Percentiles rank a stretch among this genome's conserved stretches.
phyloP scores from a whole-genome alignment of 2,329 filamentous ascomycete genomes.

The Fusarium vanettenii region DNA sequence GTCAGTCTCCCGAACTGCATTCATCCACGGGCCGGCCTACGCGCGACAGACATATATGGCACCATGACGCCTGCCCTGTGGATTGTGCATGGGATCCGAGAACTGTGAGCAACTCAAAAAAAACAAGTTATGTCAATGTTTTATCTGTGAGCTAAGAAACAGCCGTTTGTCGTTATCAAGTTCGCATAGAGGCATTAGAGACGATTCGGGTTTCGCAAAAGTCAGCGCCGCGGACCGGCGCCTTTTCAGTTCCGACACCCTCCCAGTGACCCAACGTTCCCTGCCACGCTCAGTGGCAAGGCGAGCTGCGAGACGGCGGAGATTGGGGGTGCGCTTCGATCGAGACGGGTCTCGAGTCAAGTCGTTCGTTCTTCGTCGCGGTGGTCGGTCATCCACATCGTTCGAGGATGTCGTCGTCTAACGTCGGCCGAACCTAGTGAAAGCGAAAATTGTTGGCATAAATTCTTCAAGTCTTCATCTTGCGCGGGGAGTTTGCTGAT shows the following conservation, averaged over 20 bases:
- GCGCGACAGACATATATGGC: constrained; percentile 24
- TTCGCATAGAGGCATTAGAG: constrained; percentile 54
- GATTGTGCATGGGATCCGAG: constrained; percentile 37
- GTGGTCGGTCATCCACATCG: constrained; percentile 38
- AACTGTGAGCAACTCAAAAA: constrained; percentile 43
- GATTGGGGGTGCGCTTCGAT: constrained; percentile 38
- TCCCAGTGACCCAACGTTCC: constrained; percentile 46
- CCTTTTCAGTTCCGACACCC: constrained; percentile 43
- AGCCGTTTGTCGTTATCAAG: constrained; percentile 55
- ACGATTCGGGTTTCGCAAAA: constrained; percentile 48
- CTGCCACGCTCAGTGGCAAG: constrained; percentile 43
- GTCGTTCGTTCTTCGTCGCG: constrained; percentile 38
- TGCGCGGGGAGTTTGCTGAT: constrained; percentile 39
- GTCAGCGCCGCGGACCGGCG: constrained; percentile 42
- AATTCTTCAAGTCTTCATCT: constrained; percentile 41
- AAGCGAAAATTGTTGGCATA: constrained; percentile 73
- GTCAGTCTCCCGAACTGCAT: constrained; percentile 30
- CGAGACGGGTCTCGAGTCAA: constrained; percentile 38
- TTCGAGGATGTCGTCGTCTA: constrained; percentile 62
- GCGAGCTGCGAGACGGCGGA: constrained; percentile 46
- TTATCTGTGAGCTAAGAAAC: constrained; percentile 57
- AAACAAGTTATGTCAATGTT: constrained; percentile 49
- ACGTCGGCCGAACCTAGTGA: constrained; percentile 96
- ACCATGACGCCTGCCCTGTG: constrained; percentile 33
- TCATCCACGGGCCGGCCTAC: constrained; percentile 40